Conservation (phyloP, 139 green algal species). For the Micractinium conductrix region DNA sequence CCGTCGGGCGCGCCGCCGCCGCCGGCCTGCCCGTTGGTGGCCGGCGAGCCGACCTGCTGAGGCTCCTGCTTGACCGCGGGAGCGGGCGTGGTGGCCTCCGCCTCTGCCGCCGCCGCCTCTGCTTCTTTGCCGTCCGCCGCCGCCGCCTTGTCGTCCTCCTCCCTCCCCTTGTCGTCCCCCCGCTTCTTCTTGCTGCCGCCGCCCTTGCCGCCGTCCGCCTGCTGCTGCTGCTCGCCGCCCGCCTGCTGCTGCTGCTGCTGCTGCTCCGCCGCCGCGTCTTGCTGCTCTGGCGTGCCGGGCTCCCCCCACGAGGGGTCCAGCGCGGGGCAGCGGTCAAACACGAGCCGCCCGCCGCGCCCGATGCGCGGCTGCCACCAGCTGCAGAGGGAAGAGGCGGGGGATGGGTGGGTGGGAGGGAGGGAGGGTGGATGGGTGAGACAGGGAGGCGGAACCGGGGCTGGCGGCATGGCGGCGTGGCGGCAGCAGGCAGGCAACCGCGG, state of each 20-base stretch:
- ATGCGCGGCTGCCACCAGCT: slow-evolving; percentile 45
- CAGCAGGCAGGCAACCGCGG: neutral
- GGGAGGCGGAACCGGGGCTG: neutral
- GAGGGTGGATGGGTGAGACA: neutral
- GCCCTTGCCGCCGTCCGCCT: neutral
- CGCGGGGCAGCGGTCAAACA: slow-evolving; percentile 56
- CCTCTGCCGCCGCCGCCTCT: neutral
- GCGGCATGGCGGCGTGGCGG: neutral
- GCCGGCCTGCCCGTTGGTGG: neutral
- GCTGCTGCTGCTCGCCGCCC: neutral
- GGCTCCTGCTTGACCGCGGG: neutral
- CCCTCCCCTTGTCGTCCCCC: neutral
- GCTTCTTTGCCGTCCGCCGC: too few species aligned
- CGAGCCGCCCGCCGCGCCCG: slow-evolving; percentile 60
- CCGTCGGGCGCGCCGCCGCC: neutral
- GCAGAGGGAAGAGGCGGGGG: neutral
- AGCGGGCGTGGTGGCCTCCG: neutral
- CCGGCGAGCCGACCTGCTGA: neutral
- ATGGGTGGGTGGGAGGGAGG: neutral
- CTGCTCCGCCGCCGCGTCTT: neutral
- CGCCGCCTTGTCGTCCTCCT: too few species aligned
- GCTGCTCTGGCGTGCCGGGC: slow-evolving; percentile 1
- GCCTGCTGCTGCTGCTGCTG: neutral
- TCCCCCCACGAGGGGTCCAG: slow-evolving; percentile 25
- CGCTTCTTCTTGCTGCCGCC: neutral